Evolutionary conservation across 768 basidiomycete species (phyloP), one percentile per base, ranked within the genome.

Genomic region (Calvatia gigantea): DNA sequence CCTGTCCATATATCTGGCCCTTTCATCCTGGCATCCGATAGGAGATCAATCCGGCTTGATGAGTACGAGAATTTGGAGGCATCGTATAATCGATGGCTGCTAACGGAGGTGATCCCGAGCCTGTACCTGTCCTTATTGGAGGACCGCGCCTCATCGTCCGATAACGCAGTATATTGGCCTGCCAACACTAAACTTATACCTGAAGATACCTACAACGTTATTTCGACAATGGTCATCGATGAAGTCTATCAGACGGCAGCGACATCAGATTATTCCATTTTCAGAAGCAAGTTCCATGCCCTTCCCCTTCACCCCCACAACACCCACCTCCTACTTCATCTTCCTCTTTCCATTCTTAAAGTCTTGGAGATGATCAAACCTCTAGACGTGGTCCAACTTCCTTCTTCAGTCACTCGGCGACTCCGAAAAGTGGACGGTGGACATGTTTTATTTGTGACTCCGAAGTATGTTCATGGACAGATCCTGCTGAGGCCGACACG

Each of bases 1-100:
- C 79, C 80, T 0, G 69, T 76, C 1, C 80, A 82, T 56, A 62
- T 81, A 7, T 73, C 71, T 48, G 79, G 75, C 0, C 73, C 77
- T 0, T 81, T 79, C 57, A 69, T 76, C 38, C 63, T 81, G 4
- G 71, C 79, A 0, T 70, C 75, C 2, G 80, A 82, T 59, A 63
- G 80, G 32, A 62, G 80, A 32, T 67, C 70, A 25, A 73, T 79
- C 32, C 70, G 75, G 6, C 68, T 75, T 42, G 78, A 79, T 59
- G 68, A 66, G 3, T 67, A 67, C 28, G 62, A 60, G 28, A 67
- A 63, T 27, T 43, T 60, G 1, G 75, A 75, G 49, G 69, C 75
- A 4, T 52, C 56, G 11, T 78, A 76, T 55, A 79, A 81, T 54
- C 62, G 59, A 12, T 79, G 78, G 76, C 63, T 80, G 11, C 66